These are phyloP conservation scores for Leishmania amazonensis DNA, from an alignment of 208 protist species.

Conservation along the genomic window DNA sequence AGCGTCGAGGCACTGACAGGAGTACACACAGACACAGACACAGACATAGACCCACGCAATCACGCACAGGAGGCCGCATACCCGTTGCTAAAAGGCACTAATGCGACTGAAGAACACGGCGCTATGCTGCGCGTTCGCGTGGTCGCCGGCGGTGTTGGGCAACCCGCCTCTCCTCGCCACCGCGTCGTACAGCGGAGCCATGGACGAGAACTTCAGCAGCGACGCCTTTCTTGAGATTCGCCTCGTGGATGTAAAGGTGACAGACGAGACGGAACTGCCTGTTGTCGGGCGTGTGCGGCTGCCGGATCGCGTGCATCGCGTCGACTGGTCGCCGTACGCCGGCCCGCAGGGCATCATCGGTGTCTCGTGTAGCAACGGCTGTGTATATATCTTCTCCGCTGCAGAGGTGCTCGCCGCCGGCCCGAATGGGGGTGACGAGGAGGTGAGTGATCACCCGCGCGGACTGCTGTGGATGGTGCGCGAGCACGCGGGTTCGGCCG, in stretches of 20 bases:
- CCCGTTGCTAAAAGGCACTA: not conserved
- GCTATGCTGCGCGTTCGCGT: conserved; percentile 75
- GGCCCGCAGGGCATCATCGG: conserved; percentile 70
- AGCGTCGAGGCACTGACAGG: not conserved
- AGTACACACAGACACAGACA: not conserved
- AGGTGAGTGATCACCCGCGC: conserved; percentile 29
- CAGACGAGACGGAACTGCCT: conserved; percentile 72
- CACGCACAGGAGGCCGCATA: not conserved
- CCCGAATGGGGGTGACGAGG: conserved; percentile 29
- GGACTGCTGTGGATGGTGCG: conserved; percentile 76
- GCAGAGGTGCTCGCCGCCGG: conserved; percentile 45
- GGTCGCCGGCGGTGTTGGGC: conserved; percentile 60
- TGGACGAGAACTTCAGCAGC: conserved; percentile 82
- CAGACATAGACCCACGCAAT: not conserved
- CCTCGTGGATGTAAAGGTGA: conserved; percentile 70
- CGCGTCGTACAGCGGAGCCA: conserved; percentile 63
- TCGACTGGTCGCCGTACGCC: conserved; percentile 77
- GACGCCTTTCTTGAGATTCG: conserved; percentile 66
- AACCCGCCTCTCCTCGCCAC: conserved; percentile 67
- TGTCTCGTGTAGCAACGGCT: conserved; percentile 61
- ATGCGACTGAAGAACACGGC: conserved; percentile 74
- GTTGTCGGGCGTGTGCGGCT: conserved; percentile 58
- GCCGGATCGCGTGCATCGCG: conserved; percentile 55
- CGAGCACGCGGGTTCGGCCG: conserved; percentile 77
- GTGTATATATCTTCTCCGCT: conserved; percentile 75